Evolutionary conservation across 371 early-diverging fungal genomes (phyloP), one percentile per base, ranked within the genome.

Genomic region (Circinella umbellata): DNA sequence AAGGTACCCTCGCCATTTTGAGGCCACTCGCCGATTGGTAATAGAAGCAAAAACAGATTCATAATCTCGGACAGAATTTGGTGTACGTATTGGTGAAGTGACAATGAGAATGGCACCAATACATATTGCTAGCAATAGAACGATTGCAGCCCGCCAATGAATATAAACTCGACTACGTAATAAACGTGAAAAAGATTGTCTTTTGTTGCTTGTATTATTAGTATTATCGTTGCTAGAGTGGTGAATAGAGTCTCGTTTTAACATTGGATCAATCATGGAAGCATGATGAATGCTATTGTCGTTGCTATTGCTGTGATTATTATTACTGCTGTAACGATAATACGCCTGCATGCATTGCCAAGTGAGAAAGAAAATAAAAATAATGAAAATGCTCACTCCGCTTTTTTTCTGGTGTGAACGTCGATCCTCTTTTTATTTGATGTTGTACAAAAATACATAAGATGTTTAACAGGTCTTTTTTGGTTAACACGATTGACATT

Each of bases 11-110:
- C 68, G 69, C 69, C 73, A 76, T 69, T 73, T 72, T 1, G 71
- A 60, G 3, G 72, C 42, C 1, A 69, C 68, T 34, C 76, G 76
- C 37, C 71, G 70, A 14, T 65, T 66, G 14, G 76, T 74, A 39
- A 81, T 74, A 5, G 81, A 76, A 8, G 69, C 65, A 55, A 81
- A 73, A 0, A 75, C 72, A 1, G 72, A 69, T 46, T 75, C 73
- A 42, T 78, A 76, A 49, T 73, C 65, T 53, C 54, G 65, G 13
- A 55, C 9, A 46, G 49, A 38, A 27, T 36, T 42, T 17, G 36
- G 39, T 20, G 59, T 4, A 17, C 14, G 18, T 11, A 38, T 34
- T n/a, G 53, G 63, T 15, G 51, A 69, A 46, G 62, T 38, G 54
- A 55, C 20, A 61, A 62, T 13, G 55, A 63, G 51, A 18, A 51